These are phyloP conservation scores for Clitocybe nebularis DNA, from an alignment of 1,284 basidiomycete species.

Conservation along the genomic window DNA sequence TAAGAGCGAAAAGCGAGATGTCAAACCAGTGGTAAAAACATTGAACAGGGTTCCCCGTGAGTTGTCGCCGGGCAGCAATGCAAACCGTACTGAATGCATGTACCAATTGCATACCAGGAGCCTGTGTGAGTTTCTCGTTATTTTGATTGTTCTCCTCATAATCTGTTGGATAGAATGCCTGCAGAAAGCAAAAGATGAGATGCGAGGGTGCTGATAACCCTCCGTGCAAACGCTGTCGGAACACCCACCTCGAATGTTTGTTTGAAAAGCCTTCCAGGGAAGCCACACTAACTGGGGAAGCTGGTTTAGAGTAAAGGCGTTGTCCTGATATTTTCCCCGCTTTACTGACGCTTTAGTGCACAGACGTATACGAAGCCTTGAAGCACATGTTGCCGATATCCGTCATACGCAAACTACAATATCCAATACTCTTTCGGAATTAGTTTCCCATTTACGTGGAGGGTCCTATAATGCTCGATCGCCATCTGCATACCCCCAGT, in stretches of 20 bases:
- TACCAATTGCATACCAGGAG: constrained; percentile 46
- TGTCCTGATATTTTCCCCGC: constrained; percentile 9
- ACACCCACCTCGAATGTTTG: constrained; percentile 80
- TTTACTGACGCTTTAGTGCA: constrained; percentile 12
- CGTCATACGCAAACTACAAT: constrained; percentile 66
- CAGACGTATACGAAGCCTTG: constrained; percentile 84
- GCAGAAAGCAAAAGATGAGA: constrained; percentile 84
- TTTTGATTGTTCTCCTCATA: constrained; percentile 16
- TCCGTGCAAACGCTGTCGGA: constrained; percentile 85
- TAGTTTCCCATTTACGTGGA: constrained; percentile 65
- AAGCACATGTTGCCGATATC: constrained; percentile 78
- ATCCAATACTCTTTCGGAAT: constrained; percentile 73
- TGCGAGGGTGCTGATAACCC: constrained; percentile 90
- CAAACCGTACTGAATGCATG: constrained; percentile 14
- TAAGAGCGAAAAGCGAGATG: constrained; percentile 49
- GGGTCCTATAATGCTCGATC: constrained; percentile 50
- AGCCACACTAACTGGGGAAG: constrained; percentile 79
- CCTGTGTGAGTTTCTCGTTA: constrained; percentile 55
- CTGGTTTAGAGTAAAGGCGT: constrained; percentile 74
- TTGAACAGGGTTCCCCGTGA: constrained; percentile 80
- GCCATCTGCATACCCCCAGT: constrained; percentile 53
- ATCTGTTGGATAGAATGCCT: constrained; percentile 59
- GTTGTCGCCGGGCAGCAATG: constrained; percentile 27
- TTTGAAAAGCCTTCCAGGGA: constrained; percentile 88
- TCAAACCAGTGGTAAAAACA: constrained; percentile 67